These are phyloP conservation scores for Houttuynia cordata DNA, from an alignment of 164 flowering plant species.

Conservation along the genomic window DNA sequence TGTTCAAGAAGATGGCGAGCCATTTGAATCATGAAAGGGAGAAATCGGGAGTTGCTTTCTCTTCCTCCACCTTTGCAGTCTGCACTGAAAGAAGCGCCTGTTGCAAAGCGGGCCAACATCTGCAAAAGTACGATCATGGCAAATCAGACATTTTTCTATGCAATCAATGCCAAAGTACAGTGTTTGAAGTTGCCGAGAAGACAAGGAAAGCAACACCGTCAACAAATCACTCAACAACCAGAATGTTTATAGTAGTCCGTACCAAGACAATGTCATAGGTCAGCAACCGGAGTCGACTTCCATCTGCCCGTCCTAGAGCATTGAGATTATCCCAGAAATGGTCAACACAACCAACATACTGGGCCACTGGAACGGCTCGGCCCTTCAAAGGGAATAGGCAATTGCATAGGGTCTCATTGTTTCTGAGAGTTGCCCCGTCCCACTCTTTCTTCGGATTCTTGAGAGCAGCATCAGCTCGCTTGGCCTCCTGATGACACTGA, in stretches of 20 bases:
- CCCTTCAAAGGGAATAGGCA: slow-evolving; percentile 88
- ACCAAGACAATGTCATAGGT: slow-evolving; percentile 98
- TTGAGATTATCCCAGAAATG: slow-evolving; percentile 94
- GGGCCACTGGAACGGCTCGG: slow-evolving; percentile 70
- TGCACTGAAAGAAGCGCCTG: slow-evolving; percentile 82
- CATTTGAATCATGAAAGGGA: slow-evolving; percentile 97
- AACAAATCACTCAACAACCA: neutral
- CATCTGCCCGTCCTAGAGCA: slow-evolving; percentile 95
- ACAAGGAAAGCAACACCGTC: neutral
- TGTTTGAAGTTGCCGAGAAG: neutral
- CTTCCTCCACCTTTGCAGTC: slow-evolving; percentile 93
- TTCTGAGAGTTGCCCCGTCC: slow-evolving; percentile 96
- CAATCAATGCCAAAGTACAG: neutral
- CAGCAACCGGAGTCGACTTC: slow-evolving; percentile 79
- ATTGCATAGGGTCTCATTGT: slow-evolving; percentile 95
- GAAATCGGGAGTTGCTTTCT: slow-evolving; percentile 88
- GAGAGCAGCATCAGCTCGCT: slow-evolving; percentile 90
- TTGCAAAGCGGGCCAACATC: slow-evolving; percentile 98
- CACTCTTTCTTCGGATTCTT: slow-evolving; percentile 96
- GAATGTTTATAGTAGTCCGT: slow-evolving; percentile 6
- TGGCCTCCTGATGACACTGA: slow-evolving; percentile 98
- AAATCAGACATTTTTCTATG: neutral
- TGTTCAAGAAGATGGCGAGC: slow-evolving; percentile 83
- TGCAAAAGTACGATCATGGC: slow-evolving; percentile 16
- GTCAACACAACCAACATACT: slow-evolving; percentile 76